phyloP scores from a whole-genome alignment of 2,329 filamentous ascomycete genomes.

The Calonectria pseudoreteaudii region DNA sequence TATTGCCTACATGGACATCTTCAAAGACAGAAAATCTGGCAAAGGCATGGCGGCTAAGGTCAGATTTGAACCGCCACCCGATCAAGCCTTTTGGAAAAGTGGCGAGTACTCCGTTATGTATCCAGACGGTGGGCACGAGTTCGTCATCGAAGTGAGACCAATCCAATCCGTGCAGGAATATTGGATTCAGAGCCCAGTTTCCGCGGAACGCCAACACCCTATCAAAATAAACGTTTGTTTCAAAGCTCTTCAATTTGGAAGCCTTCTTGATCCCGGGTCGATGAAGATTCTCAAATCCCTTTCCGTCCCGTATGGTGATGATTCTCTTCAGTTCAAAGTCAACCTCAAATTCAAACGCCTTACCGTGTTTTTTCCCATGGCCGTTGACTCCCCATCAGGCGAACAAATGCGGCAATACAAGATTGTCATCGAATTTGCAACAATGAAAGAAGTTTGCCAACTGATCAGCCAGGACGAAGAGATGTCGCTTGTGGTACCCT shows the following conservation, averaged over 20 bases:
- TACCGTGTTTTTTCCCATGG: conserved; percentile 46
- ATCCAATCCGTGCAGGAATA: conserved; percentile 12
- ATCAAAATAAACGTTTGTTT: conserved; percentile 56
- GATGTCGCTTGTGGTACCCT: conserved; percentile 58
- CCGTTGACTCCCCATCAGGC: conserved; percentile 22
- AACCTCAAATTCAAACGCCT: conserved; percentile 46
- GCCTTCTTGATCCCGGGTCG: conserved; percentile 62
- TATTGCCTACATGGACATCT: conserved; percentile 69
- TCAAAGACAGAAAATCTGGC: conserved; percentile 27
- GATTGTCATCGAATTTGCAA: conserved; percentile 57
- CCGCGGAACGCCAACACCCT: conserved; percentile 41
- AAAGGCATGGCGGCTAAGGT: conserved; percentile 55
- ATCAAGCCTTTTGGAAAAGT: conserved; percentile 62
- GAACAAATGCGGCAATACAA: conserved; percentile 50
- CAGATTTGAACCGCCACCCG: conserved; percentile 69
- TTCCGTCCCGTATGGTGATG: conserved; percentile 10
- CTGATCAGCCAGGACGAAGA: conserved; percentile 37
- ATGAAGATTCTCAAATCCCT: conserved; percentile 70
- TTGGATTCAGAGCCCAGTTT: conserved; percentile 35
- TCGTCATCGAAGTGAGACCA: conserved; percentile 32
- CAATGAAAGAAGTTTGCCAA: conserved; percentile 58
- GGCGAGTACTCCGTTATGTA: conserved; percentile 43
- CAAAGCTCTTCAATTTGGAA: conserved; percentile 70
- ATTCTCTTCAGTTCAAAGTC: conserved; percentile 44
- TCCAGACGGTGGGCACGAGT: conserved; percentile 29